phyloP scores from a whole-genome alignment of 495 filamentous ascomycete genomes.

The Parathielavia hyrcaniae region DNA sequence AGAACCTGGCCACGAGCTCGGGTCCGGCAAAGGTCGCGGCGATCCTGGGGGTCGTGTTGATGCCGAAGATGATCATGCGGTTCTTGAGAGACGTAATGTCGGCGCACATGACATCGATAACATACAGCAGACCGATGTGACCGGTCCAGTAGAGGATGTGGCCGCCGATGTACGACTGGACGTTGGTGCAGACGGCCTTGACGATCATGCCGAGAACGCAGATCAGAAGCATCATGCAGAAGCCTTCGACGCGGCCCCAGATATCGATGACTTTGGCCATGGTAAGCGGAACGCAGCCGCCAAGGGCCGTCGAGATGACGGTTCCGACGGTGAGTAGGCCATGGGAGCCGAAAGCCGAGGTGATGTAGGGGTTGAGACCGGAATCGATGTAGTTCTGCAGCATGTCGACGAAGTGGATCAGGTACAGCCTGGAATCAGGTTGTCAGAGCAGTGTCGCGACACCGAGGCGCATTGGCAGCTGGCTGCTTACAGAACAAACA shows the following conservation, averaged over 20 bases:
- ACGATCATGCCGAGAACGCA: conserved; percentile 41
- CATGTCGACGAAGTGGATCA: conserved; percentile 47
- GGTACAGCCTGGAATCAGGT: conserved; percentile 33
- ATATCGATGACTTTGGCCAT: conserved; percentile 61
- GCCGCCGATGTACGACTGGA: conserved; percentile 46
- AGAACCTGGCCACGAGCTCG: conserved; percentile 42
- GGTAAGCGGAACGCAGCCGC: conserved; percentile 53
- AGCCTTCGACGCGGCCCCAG: conserved; percentile 52
- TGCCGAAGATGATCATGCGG: conserved; percentile 57
- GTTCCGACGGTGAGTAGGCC: conserved; percentile 43
- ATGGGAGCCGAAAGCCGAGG: conserved; percentile 42
- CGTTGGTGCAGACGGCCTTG: conserved; percentile 48
- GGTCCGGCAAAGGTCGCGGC: conserved; percentile 52
- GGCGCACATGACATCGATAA: conserved; percentile 57
- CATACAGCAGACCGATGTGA: conserved; percentile 53
- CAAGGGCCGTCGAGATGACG: conserved; percentile 51
- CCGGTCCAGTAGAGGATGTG: conserved; percentile 51
- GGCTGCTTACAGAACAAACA: too few species aligned
- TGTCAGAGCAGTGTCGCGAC: too few species aligned
- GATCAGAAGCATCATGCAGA: conserved; percentile 34
- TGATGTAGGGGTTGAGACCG: conserved; percentile 42
- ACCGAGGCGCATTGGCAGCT: too few species aligned
- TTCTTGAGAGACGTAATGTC: conserved; percentile 60
- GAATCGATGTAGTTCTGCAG: conserved; percentile 40
- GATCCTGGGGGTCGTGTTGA: conserved; percentile 59